Evolutionary conservation across 768 basidiomycete genomes (phyloP), one percentile per base, ranked within the genome.

Genomic region (Lactarius vividus): DNA sequence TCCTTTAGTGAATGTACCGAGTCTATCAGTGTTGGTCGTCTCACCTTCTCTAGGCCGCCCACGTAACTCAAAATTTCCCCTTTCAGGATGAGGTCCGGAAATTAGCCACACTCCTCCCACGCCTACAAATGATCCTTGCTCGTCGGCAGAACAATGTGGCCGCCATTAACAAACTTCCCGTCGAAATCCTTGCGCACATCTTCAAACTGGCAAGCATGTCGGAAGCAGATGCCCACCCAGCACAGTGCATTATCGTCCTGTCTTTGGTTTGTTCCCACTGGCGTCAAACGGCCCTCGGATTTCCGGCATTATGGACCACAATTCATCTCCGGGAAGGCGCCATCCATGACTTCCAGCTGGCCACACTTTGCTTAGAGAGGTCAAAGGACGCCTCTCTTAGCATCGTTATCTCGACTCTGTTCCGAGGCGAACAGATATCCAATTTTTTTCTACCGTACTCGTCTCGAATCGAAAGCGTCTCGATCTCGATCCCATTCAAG

Each of bases 221-320:
- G 31, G 63, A 62, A 16, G 59, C 56, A 29, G 53, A 64, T 20
- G 29, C 59, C 31, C 64, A 65, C 13, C 69, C 67, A 29, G 62
- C 66, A 9, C 62, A 49, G 6, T 42, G 57, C 15, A 67, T 68
- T 42, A 64, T 68, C 4, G 60, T 56, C 1, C 67, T 70, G n/a
- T 70, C 69, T 11, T 57, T 70, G 62, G 69, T 70, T 52, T 70
- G 69, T n/a, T 39, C 49, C 53, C 66, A 70, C 40, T 70, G 69
- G 69, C 69, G 69, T 31, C 69, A 70, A 60, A 68, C 67, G 16
- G 69, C 69, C 18, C 63, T 70, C 55, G 58, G 61, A 26, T 70
- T 70, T 63, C 69, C 69, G 26, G 44, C 62, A 13, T 55, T 70
- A 10, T 70, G 69, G 69, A 64, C 57, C 29, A 70, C 69, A n/a